Evolutionary conservation across 345 rosid genomes (phyloP).

Genomic region (Turritis glabra): DNA sequence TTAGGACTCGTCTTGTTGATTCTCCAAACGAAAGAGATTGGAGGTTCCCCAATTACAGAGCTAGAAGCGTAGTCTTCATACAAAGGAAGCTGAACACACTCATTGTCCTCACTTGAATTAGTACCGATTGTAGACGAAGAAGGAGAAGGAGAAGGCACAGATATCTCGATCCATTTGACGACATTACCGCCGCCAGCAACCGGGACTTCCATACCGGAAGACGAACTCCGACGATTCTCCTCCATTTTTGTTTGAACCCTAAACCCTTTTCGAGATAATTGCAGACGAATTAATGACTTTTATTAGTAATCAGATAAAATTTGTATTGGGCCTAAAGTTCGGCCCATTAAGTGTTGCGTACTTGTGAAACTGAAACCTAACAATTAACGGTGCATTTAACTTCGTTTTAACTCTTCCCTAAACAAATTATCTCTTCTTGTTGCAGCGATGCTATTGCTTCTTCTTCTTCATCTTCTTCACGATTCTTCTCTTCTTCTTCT

Average conservation of each 20-base stretch:
- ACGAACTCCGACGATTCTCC: conserved; percentile 34
- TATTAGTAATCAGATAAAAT: not conserved
- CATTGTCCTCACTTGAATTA: conserved; percentile 26
- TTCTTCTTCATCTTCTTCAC: conserved; percentile 15
- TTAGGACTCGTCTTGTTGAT: conserved; percentile 51
- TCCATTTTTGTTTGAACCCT: conserved; percentile 38
- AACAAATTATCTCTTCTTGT: not conserved
- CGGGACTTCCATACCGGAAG: conserved; percentile 74
- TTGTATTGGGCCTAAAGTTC: not conserved
- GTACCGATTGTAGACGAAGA: not conserved
- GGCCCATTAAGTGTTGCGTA: not conserved
- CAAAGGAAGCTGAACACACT: conserved; percentile 41
- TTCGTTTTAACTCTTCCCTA: not conserved
- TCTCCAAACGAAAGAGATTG: conserved; percentile 58
- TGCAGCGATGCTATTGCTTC: conserved; percentile 15
- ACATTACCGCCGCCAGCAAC: conserved; percentile 62
- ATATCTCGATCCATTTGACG: conserved; percentile 64
- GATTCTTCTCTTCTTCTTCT: not conserved
- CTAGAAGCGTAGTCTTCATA: conserved; percentile 61
- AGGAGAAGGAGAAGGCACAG: conserved; percentile 46
- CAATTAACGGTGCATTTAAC: conserved; percentile 26
- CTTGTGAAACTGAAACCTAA: conserved; percentile 25
- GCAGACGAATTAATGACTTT: not conserved
- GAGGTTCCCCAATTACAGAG: conserved; percentile 46
- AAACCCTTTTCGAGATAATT: conserved; percentile 19